A percentile compares a stretch with the other conserved stretches of the same genome.
Conservation (phyloP, 2,329 filamentous ascomycete genomes). For the Fusarium sp. region DNA sequence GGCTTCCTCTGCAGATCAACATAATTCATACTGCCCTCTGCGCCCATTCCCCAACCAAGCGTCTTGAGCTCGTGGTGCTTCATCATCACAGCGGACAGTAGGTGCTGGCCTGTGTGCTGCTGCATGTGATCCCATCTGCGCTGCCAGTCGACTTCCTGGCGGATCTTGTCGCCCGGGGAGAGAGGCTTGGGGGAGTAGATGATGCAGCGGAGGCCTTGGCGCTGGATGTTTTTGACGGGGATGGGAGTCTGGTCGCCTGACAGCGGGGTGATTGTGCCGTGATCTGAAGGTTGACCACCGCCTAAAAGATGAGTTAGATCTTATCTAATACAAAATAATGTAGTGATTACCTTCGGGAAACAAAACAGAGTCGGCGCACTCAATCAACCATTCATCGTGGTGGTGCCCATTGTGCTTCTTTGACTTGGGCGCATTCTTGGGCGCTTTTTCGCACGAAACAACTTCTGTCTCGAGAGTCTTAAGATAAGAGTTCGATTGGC, state of each 20-base stretch:
- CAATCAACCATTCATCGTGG: constrained; percentile 49
- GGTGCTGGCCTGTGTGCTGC: constrained; percentile 52
- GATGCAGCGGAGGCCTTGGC: constrained; percentile 48
- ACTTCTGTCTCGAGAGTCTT: constrained; percentile 46
- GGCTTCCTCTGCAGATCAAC: constrained; percentile 50
- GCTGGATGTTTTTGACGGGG: constrained; percentile 45
- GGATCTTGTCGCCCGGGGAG: constrained; percentile 35
- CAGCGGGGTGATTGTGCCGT: constrained; percentile 44
- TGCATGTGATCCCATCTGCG: constrained; percentile 54
- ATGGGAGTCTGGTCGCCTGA: constrained; percentile 30
- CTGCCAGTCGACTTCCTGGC: constrained; percentile 48
- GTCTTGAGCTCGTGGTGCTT: constrained; percentile 44
- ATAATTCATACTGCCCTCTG: constrained; percentile 49
- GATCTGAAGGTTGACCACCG: constrained; percentile 51
- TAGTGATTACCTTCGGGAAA: constrained; percentile 48
- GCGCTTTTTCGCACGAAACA: constrained; percentile 47
- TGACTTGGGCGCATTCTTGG: constrained; percentile 29
- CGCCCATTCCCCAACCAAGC: constrained; percentile 51
- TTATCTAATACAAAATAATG: accelerated
- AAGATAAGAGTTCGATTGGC: constrained; percentile 49
- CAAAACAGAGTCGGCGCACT: constrained; percentile 50
- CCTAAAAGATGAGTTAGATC: constrained; percentile 27
- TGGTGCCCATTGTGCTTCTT: constrained; percentile 42
- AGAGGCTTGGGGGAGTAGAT: constrained; percentile 41
- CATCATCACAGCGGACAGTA: constrained; percentile 51